Evolutionary conservation across 495 filamentous ascomycete species (phyloP), one percentile per base, ranked within the genome.

Genomic region (Poronia punctata): DNA sequence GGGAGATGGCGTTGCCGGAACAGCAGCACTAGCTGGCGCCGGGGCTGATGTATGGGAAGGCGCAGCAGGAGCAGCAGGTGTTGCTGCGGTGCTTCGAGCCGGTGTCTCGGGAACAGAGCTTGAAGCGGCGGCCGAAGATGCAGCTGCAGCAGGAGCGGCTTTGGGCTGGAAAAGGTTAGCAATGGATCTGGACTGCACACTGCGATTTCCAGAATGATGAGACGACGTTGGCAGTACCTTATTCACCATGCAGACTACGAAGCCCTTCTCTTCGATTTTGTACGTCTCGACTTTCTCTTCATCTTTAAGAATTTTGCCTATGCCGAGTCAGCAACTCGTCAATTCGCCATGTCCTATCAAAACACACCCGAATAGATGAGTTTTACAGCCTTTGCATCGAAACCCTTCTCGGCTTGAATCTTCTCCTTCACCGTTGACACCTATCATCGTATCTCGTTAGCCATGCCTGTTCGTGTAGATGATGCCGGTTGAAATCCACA

Each of bases 231-330:
- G 14, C 9, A 18, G 31, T 75, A 95, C 90, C 85, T 97, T 96
- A 43, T 81, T 82, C 30, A 92, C 78, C 77, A 98, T 92, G 64
- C 92, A 98, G 29, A 98, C 93, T 52, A 98, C 83, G 61, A 95
- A 97, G 17, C 92, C 92, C 75, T 97, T 98, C 75, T 97, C 92
- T 67, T 98, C 90, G 43, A 98, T 95, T 66, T 83, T 93, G 70
- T 95, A 96, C 4, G 83, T 85, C 59, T 88, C 88, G 49, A 97
- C 82, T 11, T 90, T 90, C 53, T 95, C 90, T 45, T 82, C 85
- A 85, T 98, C 92, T 66, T 94, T 86, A 45, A 98, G 74, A 47
- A 98, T 95, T 69, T 98, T 98, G 64, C 92, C 89, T 96, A 50
- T 33, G 12, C 18, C 11, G 29, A 11, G 40, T 58, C 38, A 58